Percentiles rank a stretch among this genome's conserved stretches.
These are phyloP conservation scores for Skeletonema costatum DNA, from an alignment of 108 stramenopile species.

Conservation along the genomic window DNA sequence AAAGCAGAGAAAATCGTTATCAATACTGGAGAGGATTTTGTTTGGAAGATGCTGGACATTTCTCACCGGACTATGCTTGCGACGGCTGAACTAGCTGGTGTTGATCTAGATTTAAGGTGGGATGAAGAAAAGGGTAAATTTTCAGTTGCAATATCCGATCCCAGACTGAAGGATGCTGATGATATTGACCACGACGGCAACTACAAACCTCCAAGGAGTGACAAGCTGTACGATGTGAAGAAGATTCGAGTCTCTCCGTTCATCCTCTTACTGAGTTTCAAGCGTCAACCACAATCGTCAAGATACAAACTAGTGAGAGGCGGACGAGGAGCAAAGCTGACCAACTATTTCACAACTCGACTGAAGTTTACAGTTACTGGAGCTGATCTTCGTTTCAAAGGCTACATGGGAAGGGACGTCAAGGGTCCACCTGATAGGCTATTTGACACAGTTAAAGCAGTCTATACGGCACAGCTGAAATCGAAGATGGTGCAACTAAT, in stretches of 20 bases:
- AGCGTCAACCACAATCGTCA: slow-evolving; percentile 69
- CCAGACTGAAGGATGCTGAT: slow-evolving; percentile 38
- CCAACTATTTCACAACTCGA: slow-evolving; percentile 78
- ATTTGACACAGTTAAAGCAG: slow-evolving; percentile 71
- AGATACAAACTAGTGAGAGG: slow-evolving; percentile 60
- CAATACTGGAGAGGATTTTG: slow-evolving; percentile 83
- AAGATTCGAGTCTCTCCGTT: slow-evolving; percentile 78
- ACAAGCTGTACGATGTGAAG: slow-evolving; percentile 72
- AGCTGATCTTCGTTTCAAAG: slow-evolving; percentile 78
- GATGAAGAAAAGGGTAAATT: slow-evolving; percentile 74
- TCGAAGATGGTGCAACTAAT: slow-evolving; percentile 76
- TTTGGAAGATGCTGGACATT: slow-evolving; percentile 85
- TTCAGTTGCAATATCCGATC: slow-evolving; percentile 56
- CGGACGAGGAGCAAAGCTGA: slow-evolving; percentile 66
- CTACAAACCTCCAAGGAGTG: slow-evolving; percentile 73
- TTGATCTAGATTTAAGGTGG: slow-evolving; percentile 66
- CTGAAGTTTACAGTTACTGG: slow-evolving; percentile 81
- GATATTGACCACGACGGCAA: slow-evolving; percentile 41
- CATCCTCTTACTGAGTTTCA: slow-evolving; percentile 71
- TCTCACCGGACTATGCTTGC: slow-evolving; percentile 67
- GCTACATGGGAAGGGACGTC: slow-evolving; percentile 69
- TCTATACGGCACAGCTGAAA: slow-evolving; percentile 79
- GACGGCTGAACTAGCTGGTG: slow-evolving; percentile 70
- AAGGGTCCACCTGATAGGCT: slow-evolving; percentile 84
- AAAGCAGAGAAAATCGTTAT: slow-evolving; percentile 65